These are phyloP conservation scores for Emydomyces testavorans DNA, from an alignment of 2,329 filamentous ascomycete genomes.

Conservation along the genomic window DNA sequence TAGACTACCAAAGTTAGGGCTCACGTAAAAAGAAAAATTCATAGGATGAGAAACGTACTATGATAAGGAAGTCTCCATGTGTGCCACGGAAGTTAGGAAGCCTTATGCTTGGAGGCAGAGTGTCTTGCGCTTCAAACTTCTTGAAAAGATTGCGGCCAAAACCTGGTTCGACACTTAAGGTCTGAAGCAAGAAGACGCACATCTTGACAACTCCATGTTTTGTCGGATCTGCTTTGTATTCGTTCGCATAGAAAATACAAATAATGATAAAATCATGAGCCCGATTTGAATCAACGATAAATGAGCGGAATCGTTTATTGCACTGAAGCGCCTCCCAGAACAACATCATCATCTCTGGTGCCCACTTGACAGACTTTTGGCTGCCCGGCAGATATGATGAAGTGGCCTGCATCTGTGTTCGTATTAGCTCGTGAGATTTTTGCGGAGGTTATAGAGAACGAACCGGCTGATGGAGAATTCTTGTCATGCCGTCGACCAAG, in stretches of 20 bases:
- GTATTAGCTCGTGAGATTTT: constrained; percentile 14
- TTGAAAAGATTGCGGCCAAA: constrained; percentile 88
- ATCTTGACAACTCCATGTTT: constrained; percentile 90
- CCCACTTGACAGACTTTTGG: constrained; percentile 69
- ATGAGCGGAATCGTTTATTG: constrained; percentile 92
- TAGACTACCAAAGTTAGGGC: constrained; percentile 49
- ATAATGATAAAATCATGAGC: constrained; percentile 88
- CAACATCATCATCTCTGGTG: constrained; percentile 89
- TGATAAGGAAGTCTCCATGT: constrained; percentile 88
- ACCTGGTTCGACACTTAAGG: constrained; percentile 79
- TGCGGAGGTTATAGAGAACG: constrained; percentile 15
- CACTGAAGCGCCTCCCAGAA: constrained; percentile 97
- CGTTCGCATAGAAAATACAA: constrained; percentile 82
- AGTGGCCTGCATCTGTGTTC: constrained; percentile 60
- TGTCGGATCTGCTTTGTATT: constrained; percentile 71
- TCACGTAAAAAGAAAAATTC: background rate
- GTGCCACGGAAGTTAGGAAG: constrained; percentile 76
- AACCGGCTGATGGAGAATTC: constrained; percentile 77
- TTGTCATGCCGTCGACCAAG: constrained; percentile 84
- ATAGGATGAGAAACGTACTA: constrained; percentile 44
- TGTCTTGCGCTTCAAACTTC: constrained; percentile 77
- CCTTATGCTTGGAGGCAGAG: constrained; percentile 67
- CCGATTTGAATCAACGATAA: constrained; percentile 90
- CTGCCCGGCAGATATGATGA: constrained; percentile 78
- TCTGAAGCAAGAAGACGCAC: constrained; percentile 95